phyloP scores from a whole-genome alignment of 148 eudicot genomes.

The Cornus controversa region DNA sequence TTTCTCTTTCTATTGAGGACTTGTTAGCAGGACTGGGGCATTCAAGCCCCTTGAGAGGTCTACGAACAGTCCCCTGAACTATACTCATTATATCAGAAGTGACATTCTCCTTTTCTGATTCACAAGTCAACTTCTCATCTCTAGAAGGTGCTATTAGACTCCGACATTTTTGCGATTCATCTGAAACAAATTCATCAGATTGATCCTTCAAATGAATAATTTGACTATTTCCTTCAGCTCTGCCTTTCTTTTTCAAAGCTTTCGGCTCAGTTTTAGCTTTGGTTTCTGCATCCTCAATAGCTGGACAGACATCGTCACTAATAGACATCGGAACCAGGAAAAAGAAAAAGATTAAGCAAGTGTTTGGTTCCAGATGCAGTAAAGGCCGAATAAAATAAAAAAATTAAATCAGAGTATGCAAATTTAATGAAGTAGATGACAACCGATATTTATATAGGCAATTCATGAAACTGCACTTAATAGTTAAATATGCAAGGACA shows the following conservation, averaged over 20 bases:
- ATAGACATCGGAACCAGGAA: background rate
- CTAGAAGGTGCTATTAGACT: constrained; percentile 17
- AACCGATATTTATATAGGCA: background rate
- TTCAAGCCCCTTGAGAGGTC: constrained; percentile 28
- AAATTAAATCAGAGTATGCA: background rate
- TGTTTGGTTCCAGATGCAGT: background rate
- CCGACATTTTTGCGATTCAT: constrained; percentile 17
- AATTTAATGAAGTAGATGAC: background rate
- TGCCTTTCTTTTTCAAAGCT: constrained; percentile 39
- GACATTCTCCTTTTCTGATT: constrained; percentile 27
- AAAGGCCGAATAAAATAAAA: background rate
- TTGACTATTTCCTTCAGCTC: constrained; percentile 32
- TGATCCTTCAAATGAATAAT: constrained; percentile 23
- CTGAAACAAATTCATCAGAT: constrained; percentile 31
- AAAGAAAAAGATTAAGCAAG: constrained; percentile 13
- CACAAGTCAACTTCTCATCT: constrained; percentile 14
- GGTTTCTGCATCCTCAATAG: constrained; percentile 37
- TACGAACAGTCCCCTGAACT: constrained; percentile 54
- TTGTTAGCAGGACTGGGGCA: constrained; percentile 11
- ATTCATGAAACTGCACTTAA: background rate
- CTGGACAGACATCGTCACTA: constrained; percentile 28
- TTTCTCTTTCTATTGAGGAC: constrained; percentile 40
- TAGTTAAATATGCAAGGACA: background rate
- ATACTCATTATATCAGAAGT: constrained; percentile 63
- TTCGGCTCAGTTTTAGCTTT: constrained; percentile 31